A percentile compares a stretch with the other conserved stretches of the same genome.
phyloP scores from a whole-genome alignment of 1,139 yeast genomes.

The Ashbya aceris region DNA sequence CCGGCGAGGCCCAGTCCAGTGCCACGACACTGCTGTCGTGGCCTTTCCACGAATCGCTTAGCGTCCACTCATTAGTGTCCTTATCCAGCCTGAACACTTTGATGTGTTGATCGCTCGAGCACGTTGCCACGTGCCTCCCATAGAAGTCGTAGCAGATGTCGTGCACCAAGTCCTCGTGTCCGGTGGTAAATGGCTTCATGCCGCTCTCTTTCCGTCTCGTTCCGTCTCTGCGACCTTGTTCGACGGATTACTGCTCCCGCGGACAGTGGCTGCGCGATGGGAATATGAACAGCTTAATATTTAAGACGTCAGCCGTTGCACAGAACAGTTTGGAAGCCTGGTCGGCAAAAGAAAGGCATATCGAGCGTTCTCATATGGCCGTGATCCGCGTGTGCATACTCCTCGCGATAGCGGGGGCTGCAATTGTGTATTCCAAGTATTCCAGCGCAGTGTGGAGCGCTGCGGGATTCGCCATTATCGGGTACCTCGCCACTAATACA shows the following conservation, averaged over 20 bases:
- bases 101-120: slow-evolving; percentile 85
- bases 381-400: background rate
- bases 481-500: slow-evolving; percentile 48
- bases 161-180: slow-evolving; percentile 85
- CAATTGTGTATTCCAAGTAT: slow-evolving; percentile 14
- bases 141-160: slow-evolving; percentile 85
- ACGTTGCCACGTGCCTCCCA: slow-evolving; percentile 83
- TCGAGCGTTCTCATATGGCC: no score
- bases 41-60: slow-evolving; percentile 87
- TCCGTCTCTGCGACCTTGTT: no score
- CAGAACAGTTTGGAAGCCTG: no score
- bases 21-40: slow-evolving; percentile 83
- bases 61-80: slow-evolving; percentile 53
- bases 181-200: slow-evolving; percentile 68
- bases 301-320: no score
- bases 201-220: slow-evolving; percentile 4
- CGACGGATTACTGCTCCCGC: no score
- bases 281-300: background rate
- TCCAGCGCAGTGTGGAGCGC: slow-evolving; percentile 35
- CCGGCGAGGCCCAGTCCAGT: slow-evolving; percentile 90
- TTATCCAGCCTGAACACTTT: slow-evolving; percentile 72
- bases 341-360: no score
- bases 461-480: slow-evolving; percentile 57
- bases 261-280: background rate
- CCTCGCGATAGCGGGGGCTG: slow-evolving; percentile 1